These are phyloP conservation scores for Beauveria australis DNA, from an alignment of 2,329 filamentous ascomycete species.

Conservation along the genomic window DNA sequence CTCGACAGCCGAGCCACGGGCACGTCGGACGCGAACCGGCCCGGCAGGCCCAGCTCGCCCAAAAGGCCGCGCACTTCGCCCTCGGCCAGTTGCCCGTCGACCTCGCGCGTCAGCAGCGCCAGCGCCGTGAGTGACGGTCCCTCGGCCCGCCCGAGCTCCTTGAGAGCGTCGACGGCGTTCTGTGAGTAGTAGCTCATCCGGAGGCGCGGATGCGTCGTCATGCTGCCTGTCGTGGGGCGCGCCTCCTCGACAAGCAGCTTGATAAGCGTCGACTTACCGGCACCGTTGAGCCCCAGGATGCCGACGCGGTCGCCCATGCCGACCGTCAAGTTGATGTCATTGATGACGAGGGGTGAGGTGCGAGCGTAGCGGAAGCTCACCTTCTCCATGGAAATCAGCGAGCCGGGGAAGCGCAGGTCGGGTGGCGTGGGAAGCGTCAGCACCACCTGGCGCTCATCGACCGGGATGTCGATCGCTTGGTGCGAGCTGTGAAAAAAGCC, in stretches of 20 bases:
- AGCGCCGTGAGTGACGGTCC: conserved; percentile 55
- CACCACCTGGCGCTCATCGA: conserved; percentile 49
- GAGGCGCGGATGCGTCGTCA: conserved; percentile 59
- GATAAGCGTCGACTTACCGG: conserved; percentile 73
- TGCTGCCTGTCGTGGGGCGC: conserved; percentile 50
- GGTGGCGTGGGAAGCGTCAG: conserved; percentile 54
- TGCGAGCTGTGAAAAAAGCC: conserved; percentile 54
- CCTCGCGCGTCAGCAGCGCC: conserved; percentile 49
- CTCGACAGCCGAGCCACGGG: conserved; percentile 67
- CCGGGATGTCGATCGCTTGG: conserved; percentile 63
- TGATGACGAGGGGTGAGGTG: conserved; percentile 37
- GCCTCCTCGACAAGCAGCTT: conserved; percentile 57
- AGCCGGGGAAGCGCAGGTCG: conserved; percentile 66
- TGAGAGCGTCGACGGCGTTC: conserved; percentile 64
- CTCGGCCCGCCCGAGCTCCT: conserved; percentile 36
- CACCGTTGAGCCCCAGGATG: conserved; percentile 70
- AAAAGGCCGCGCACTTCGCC: conserved; percentile 60
- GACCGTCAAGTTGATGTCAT: conserved; percentile 59
- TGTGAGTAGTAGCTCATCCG: conserved; percentile 73
- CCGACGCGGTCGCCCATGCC: conserved; percentile 67
- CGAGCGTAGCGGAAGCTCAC: conserved; percentile 55
- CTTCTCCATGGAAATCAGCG: conserved; percentile 64
- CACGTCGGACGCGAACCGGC: conserved; percentile 63
- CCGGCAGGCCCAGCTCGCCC: conserved; percentile 60
- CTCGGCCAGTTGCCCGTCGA: conserved; percentile 48